Evolutionary conservation across 116 monocot species (phyloP), one percentile per base, ranked within the genome.

Genomic region (Dioscorea cayenensis): DNA sequence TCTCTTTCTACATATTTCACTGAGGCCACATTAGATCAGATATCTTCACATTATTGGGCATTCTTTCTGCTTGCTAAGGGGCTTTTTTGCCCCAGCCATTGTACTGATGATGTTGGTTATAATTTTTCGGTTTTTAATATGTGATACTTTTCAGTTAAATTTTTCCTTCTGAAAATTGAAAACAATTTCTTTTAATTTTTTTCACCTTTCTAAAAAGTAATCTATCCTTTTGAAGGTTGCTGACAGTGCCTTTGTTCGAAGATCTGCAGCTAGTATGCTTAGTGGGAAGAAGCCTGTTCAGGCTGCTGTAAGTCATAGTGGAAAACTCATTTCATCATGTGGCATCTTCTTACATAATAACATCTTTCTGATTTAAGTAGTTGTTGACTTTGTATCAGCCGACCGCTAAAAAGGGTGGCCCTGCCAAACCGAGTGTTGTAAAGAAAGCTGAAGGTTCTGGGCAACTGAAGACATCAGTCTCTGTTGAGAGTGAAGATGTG

Each of bases 241-340:
- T 28, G 79, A 85, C 50, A 79, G 71, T 67, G 79, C 82, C 63
- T 77, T 78, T 63, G 84, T 89, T 35, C 91, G 82, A 77, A 89
- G 89, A 80, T 99, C 99, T 21, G 99, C 99, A 22, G 94, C 91
- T 72, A 99, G 99, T 75, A 99, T 99, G 99, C 91, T 99, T 67
- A 94, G 87, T 71, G 94, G 99, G 73, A 99, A 89, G 85, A 99
- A 79, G 66, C 77, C 91, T 73, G 82, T 82, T 29, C 94, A 89
- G 60, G 66, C 85, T 75, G 75, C 72, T 73, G 94, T 99, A 72
- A 79, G 87, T 82, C 16, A 16, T 55, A 14, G 2, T 55, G 2
- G 16, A 55, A 18, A 5, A 16, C 14, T 55, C n/a, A 14, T 55
- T 18, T 18, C 1, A 55, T 0, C 9, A 55, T 16, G 2, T 16